These are phyloP conservation scores for Puccinia sorghi DNA, from an alignment of 1,284 basidiomycete species.

Conservation along the genomic window DNA sequence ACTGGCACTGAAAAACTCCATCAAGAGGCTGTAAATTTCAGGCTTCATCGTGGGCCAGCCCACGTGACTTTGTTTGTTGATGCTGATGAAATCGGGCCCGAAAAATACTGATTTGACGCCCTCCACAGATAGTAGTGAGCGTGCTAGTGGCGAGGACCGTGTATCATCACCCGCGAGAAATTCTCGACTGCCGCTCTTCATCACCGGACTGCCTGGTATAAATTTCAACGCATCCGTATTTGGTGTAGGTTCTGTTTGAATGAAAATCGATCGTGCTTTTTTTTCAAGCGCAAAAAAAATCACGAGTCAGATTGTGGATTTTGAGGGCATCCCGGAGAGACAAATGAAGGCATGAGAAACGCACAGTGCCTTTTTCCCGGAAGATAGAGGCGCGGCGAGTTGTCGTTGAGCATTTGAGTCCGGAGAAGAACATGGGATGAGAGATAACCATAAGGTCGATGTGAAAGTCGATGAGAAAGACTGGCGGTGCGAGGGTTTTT, in stretches of 20 bases:
- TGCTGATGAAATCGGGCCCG: slow-evolving; percentile 45
- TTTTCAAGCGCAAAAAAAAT: background rate
- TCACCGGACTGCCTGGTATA: slow-evolving; percentile 30
- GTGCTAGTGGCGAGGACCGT: slow-evolving; percentile 20
- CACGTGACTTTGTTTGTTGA: slow-evolving; percentile 29
- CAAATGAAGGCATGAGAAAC: too few relatives aligned
- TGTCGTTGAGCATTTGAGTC: too few relatives aligned
- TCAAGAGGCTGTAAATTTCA: slow-evolving; percentile 46
- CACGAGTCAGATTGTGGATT: too few relatives aligned
- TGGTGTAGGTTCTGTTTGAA: slow-evolving; percentile 43
- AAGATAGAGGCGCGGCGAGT: too few relatives aligned
- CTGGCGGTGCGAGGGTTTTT: too few relatives aligned
- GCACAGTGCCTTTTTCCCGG: too few relatives aligned
- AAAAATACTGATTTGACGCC: slow-evolving; percentile 48
- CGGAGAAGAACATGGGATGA: too few relatives aligned
- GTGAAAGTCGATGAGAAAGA: too few relatives aligned
- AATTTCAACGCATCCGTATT: slow-evolving; percentile 48
- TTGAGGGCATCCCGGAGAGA: too few relatives aligned
- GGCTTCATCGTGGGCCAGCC: slow-evolving; percentile 42
- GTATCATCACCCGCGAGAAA: slow-evolving; percentile 8
- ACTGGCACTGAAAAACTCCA: slow-evolving; percentile 45
- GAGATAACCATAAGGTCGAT: too few relatives aligned
- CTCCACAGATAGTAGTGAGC: slow-evolving; percentile 19
- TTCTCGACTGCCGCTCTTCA: slow-evolving; percentile 22
- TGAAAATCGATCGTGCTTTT: slow-evolving; percentile 36